phyloP scores from a whole-genome alignment of 352 stramenopile genomes.

The Blastocystis hominis region DNA sequence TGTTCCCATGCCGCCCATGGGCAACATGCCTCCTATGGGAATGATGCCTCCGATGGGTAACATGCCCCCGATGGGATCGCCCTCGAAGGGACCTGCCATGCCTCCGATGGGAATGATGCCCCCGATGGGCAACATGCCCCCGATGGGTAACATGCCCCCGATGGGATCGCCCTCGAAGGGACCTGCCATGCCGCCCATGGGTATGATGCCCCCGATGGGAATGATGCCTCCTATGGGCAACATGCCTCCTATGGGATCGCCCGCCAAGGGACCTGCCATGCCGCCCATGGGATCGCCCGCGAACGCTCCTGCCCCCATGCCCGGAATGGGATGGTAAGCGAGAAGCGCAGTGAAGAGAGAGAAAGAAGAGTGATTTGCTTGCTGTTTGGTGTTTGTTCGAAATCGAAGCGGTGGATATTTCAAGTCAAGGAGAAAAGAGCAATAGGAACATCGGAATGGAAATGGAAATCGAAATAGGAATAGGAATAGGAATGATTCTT shows the following conservation, averaged over 20 bases:
- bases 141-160: slow-evolving; percentile 52
- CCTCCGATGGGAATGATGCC: slow-evolving; percentile 46
- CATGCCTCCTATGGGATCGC: slow-evolving; percentile 34
- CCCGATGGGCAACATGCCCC: slow-evolving; percentile 55
- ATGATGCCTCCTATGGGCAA: slow-evolving; percentile 52
- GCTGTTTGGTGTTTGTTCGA: not conserved
- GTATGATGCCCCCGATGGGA: slow-evolving; percentile 54
- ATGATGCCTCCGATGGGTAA: slow-evolving; percentile 43
- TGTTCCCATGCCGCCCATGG: not conserved
- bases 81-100: not conserved
- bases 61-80: slow-evolving; percentile 48
- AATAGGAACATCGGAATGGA: too few species aligned
- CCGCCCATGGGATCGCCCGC: slow-evolving; percentile 22
- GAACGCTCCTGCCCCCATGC: not conserved
- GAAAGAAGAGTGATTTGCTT: not conserved
- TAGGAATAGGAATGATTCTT: not conserved
- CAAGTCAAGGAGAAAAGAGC: not conserved
- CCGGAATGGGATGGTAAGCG: slow-evolving; percentile 43
- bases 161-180: slow-evolving; percentile 1
- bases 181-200: slow-evolving; percentile 45
- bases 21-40: not conserved
- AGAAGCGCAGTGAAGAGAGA: too few species aligned
- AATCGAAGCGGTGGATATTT: not conserved
- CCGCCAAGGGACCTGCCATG: not conserved
- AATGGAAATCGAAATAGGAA: not conserved